phyloP scores from a whole-genome alignment of 1,284 basidiomycete genomes.

The Coniophora puteana region DNA sequence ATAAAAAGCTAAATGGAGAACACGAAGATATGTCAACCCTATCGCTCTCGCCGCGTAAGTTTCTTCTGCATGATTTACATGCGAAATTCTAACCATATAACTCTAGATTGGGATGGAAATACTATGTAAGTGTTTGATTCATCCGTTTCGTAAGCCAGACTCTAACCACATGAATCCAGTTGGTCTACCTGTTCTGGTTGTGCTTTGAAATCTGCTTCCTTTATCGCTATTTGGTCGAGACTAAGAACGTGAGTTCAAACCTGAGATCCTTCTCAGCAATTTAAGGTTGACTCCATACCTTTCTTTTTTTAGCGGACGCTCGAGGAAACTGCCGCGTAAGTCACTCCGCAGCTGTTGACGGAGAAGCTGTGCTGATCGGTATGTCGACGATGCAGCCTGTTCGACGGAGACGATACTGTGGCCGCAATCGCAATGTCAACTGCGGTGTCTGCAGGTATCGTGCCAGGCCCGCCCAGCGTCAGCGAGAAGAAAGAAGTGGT shows the following conservation, averaged over 20 bases:
- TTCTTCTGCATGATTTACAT: background rate
- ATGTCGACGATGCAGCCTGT: conserved; percentile 7
- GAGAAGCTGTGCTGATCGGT: background rate
- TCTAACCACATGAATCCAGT: conserved; percentile 4
- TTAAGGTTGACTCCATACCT: background rate
- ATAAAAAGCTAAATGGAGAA: background rate
- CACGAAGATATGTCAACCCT: conserved; percentile 18
- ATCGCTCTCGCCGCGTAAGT: conserved; percentile 17
- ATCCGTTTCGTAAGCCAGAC: background rate
- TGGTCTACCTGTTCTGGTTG: conserved; percentile 24
- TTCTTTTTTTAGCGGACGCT: background rate
- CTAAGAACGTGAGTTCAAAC: conserved; percentile 5
- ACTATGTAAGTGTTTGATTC: conserved; percentile 17
- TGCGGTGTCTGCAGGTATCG: conserved; percentile 4
- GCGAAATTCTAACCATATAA: background rate
- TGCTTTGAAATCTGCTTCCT: conserved; percentile 32
- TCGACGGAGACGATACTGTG: conserved; percentile 13
- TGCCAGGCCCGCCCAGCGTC: background rate
- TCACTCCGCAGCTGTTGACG: background rate
- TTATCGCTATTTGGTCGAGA: conserved; percentile 23
- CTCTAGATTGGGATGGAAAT: conserved; percentile 28
- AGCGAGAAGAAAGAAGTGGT: background rate
- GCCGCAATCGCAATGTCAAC: conserved; percentile 8
- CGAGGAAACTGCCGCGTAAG: conserved; percentile 2
- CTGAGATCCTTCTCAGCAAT: background rate